Base-by-base conservation (phyloP, 495 filamentous ascomycete species). In the Margaritispora aquatica region DNA sequence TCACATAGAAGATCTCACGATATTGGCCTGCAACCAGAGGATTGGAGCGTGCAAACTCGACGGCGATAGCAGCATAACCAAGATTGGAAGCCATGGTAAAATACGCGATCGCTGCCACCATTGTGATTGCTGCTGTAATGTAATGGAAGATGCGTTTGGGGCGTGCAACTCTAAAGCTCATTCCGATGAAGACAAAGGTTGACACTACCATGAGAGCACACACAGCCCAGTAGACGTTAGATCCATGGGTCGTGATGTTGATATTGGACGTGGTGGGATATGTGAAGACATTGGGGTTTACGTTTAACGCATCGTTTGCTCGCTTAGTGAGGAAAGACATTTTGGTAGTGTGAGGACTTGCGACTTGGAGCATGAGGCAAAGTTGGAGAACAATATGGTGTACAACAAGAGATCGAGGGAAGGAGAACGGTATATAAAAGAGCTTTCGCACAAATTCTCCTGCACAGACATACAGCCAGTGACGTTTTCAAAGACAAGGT, bases 21-120 rank as follows among this genome's bases (percentile, higher is more conserved):
- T 74, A 77, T 3, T 68, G 63, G 10, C 78, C 79, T 10, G 62
- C 46, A 3, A 80, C 74, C 22, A 72, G 69, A 31, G 69, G 64
- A 21, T 76, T 71, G 52, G 58, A 63, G 9, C 79, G 74, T 7
- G 60, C 61, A 61, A 79, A 86, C 63, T 86, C 74, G 24, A 84
- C 80, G 10, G 65, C 63, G 58, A 88, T 85, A 20, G 83, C 77
- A 10, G 78, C 80, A 70, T 80, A 85, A 51, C 87, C 88, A 0
- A 90, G 72, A 65, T 88, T 82, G 5, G 84, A 82, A 41, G 77
- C 85, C 78, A 88, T 85, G 63, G 80, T 77, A 69, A 84, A 90
- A 66, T 89, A 89, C 27, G 85, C 77, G 59, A 88, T 81, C 22
- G 81, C 72, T 7, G 84, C 81, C 19, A 88, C 80, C 49, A 85